phyloP scores from a whole-genome alignment of 2,329 filamentous ascomycete genomes.

The Chrysoporthe austroafricana region DNA sequence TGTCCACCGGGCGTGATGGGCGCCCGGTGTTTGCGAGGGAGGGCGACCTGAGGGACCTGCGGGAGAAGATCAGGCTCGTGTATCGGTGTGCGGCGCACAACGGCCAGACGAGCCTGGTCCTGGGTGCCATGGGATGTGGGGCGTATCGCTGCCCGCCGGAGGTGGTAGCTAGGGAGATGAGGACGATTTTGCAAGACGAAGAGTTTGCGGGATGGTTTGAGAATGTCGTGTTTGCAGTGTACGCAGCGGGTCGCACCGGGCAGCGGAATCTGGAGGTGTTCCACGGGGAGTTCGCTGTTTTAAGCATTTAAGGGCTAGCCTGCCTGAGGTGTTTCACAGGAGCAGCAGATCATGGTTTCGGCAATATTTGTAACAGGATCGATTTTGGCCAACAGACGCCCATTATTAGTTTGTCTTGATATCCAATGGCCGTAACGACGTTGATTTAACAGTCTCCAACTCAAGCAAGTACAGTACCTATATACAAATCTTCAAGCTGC shows the following conservation, averaged over 20 bases:
- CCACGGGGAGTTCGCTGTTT: neutral
- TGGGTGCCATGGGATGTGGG: slow-evolving; percentile 10
- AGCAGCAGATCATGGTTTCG: too few relatives aligned
- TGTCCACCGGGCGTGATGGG: neutral
- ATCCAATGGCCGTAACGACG: too few relatives aligned
- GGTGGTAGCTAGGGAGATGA: slow-evolving; percentile 12
- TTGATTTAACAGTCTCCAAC: too few relatives aligned
- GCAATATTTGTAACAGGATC: too few relatives aligned
- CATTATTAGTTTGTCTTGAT: too few relatives aligned
- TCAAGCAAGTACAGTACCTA: too few relatives aligned
- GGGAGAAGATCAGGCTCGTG: slow-evolving; percentile 10
- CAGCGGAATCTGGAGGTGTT: slow-evolving; percentile 8
- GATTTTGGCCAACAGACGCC: neutral
- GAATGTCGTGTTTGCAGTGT: slow-evolving; percentile 9
- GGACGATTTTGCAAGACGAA: slow-evolving; percentile 3
- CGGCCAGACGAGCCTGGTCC: slow-evolving; percentile 9
- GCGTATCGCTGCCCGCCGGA: slow-evolving; percentile 9
- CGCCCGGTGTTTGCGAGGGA: neutral
- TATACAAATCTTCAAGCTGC: too few relatives aligned
- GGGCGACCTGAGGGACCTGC: neutral
- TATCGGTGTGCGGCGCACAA: slow-evolving; percentile 14
- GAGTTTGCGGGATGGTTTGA: slow-evolving; percentile 15
- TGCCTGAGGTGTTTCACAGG: neutral
- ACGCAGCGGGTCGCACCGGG: neutral
- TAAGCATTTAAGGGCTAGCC: neutral